These are phyloP conservation scores for Fusarium sublunatum DNA, from an alignment of 2,329 filamentous ascomycete species.

Conservation along the genomic window DNA sequence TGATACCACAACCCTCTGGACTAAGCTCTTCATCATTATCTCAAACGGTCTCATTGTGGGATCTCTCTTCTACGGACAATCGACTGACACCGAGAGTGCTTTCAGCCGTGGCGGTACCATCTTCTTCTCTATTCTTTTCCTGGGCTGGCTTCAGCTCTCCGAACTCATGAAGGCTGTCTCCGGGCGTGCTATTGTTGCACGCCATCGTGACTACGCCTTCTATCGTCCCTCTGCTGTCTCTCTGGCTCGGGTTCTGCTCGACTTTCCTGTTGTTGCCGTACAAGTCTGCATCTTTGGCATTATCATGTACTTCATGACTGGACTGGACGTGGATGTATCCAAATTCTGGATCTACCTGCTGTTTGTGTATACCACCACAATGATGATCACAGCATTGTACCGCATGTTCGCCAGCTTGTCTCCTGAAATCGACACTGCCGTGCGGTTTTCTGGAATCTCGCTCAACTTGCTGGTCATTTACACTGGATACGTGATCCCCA, in stretches of 20 bases:
- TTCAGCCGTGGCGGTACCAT: slow-evolving; percentile 63
- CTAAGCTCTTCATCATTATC: slow-evolving; percentile 83
- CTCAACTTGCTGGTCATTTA: slow-evolving; percentile 73
- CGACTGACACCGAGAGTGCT: slow-evolving; percentile 69
- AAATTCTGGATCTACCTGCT: slow-evolving; percentile 75
- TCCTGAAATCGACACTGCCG: slow-evolving; percentile 70
- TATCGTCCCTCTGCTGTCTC: slow-evolving; percentile 66
- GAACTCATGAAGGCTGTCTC: slow-evolving; percentile 82
- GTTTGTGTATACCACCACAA: slow-evolving; percentile 67
- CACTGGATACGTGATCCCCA: slow-evolving; percentile 71
- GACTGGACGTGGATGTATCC: slow-evolving; percentile 71
- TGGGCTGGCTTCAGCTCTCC: slow-evolving; percentile 75
- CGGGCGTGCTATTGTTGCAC: slow-evolving; percentile 69
- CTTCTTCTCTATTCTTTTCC: slow-evolving; percentile 64
- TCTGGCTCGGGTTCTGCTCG: slow-evolving; percentile 64
- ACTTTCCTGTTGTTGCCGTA: slow-evolving; percentile 69
- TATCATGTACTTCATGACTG: slow-evolving; percentile 80
- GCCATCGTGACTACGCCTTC: slow-evolving; percentile 62
- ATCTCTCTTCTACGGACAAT: slow-evolving; percentile 79
- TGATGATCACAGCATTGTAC: slow-evolving; percentile 63
- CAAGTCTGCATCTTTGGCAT: slow-evolving; percentile 76
- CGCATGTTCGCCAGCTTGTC: slow-evolving; percentile 68
- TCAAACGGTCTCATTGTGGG: slow-evolving; percentile 80
- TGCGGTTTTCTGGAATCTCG: slow-evolving; percentile 65
- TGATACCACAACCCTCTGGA: slow-evolving; percentile 79